A percentile compares a stretch with the other conserved stretches of the same genome.
These are phyloP conservation scores for Phytophthora pseudosyringae DNA, from an alignment of 352 stramenopile genomes.

Conservation along the genomic window DNA sequence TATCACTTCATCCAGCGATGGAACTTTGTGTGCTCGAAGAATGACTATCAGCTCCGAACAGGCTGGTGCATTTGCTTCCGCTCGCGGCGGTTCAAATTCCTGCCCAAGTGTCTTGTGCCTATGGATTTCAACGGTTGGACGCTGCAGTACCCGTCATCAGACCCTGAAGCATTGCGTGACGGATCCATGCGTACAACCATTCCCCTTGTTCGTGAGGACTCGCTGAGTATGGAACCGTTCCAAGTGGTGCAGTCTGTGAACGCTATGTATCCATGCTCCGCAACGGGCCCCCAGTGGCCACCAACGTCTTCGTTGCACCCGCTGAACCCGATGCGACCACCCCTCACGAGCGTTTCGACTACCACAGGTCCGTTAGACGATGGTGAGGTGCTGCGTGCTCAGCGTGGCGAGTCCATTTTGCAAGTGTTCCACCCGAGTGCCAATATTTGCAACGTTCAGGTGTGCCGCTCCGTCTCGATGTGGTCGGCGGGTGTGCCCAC, in stretches of 20 bases:
- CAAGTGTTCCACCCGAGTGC: constrained; percentile 77
- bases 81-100: constrained; percentile 81
- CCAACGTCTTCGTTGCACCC: constrained; percentile 36
- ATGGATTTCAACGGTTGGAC: constrained; percentile 89
- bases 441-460: constrained; percentile 81
- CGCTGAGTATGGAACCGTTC: constrained; percentile 63
- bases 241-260: constrained; percentile 52
- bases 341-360: constrained; percentile 22
- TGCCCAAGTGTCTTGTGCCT: constrained; percentile 86
- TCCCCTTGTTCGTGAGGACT: constrained; percentile 61
- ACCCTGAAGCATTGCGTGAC: constrained; percentile 45
- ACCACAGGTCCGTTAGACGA: constrained; percentile 39
- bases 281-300: constrained; percentile 37
- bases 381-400: constrained; percentile 61
- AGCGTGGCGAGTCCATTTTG: constrained; percentile 68
- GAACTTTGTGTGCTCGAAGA: constrained; percentile 92
- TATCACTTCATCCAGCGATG: constrained; percentile 93
- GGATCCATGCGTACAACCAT: constrained; percentile 49
- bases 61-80: constrained; percentile 90
- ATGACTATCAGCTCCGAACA: constrained; percentile 85
- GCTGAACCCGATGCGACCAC: constrained; percentile 38
- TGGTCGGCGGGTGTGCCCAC: constrained; percentile 88
- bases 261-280: constrained; percentile 44
- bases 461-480: constrained; percentile 85
- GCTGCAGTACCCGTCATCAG: constrained; percentile 72